Evolutionary conservation across 139 green algal species (phyloP), one percentile per base, ranked within the genome.

Genomic region (Micromonas pusilla): DNA sequence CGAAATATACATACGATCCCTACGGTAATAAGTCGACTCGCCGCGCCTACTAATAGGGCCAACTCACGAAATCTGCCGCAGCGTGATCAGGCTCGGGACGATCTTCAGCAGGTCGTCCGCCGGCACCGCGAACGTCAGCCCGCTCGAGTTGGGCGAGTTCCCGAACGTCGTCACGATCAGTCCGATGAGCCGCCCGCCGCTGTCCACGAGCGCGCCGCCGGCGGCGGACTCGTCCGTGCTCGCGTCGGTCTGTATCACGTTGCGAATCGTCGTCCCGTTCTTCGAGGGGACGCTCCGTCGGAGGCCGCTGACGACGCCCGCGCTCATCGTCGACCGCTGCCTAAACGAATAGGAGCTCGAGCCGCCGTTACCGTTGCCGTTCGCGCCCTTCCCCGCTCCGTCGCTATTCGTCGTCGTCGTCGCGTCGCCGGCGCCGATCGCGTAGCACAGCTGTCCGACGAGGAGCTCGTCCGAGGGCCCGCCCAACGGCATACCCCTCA

Each of bases 231-330:
- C 38, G 5, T 13, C 4, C 28, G 62, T 21, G 5, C 6, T 36
- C 28, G 68, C 68, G 21, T 60, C 38, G 20, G 68, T 75, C 30
- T 75, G 68, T 38, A 75, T 75, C 2, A 31, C 52, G 1, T 26
- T 26, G 1, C 23, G 1, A n/a, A 75, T 26, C 20, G 25, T 60
- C 2, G 19, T 25, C 1, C 37, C 68, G 31, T 26, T 32, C 1
- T 26, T 32, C 1, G 23, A n/a, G 20, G 68, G 68, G 19, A 75
- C 37, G 1, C 20, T 62, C 31, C 68, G 26, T 38, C 30, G n/a
- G 26, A 75, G 62, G 1, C 68, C 68, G 1, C 23, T 39, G 5
- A 75, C 37, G 1, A 75, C 30, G 23, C 68, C 68, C 45, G 45
- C 45, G 45, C 45, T 57, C 45, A 57, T 57, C 45, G 45, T 57